Percentiles rank a stretch among this genome's conserved stretches.
These are phyloP conservation scores for Monilinia polystroma DNA, from an alignment of 2,329 filamentous ascomycete genomes.

Conservation along the genomic window DNA sequence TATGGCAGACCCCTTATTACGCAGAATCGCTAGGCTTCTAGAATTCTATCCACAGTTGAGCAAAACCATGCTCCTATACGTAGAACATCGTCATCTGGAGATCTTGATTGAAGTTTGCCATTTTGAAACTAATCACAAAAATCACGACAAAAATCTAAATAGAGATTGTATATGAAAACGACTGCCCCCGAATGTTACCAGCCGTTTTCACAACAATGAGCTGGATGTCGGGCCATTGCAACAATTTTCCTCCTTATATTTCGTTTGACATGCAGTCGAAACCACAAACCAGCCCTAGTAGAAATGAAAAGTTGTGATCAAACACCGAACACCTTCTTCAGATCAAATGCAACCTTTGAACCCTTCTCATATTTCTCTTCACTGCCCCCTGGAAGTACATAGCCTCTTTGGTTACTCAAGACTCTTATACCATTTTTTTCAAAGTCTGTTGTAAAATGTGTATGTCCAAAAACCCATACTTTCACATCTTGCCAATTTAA, in stretches of 20 bases:
- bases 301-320: neutral
- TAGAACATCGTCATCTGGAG: too few species aligned
- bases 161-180: too few species aligned
- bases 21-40: too few species aligned
- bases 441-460: conserved; percentile 46
- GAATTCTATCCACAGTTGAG: too few species aligned
- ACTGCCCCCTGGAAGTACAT: conserved; percentile 38
- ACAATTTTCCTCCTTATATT: too few species aligned
- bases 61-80: too few species aligned
- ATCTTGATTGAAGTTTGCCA: too few species aligned
- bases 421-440: conserved; percentile 39
- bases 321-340: neutral
- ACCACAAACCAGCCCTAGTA: neutral
- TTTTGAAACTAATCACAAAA: neutral
- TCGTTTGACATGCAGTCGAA: neutral
- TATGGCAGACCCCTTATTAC: too few species aligned
- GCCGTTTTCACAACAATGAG: too few species aligned
- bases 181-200: neutral
- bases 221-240: too few species aligned
- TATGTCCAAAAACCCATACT: conserved; percentile 48
- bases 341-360: neutral
- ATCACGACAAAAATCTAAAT: neutral
- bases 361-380: conserved; percentile 5
- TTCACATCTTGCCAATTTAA: conserved; percentile 36
- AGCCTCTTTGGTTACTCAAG: conserved; percentile 48